A percentile compares a stretch with the other conserved stretches of the same genome.
Evolutionary conservation across 2,329 filamentous ascomycete genomes (phyloP).

Genomic region (Trichoderma aggressivum): DNA sequence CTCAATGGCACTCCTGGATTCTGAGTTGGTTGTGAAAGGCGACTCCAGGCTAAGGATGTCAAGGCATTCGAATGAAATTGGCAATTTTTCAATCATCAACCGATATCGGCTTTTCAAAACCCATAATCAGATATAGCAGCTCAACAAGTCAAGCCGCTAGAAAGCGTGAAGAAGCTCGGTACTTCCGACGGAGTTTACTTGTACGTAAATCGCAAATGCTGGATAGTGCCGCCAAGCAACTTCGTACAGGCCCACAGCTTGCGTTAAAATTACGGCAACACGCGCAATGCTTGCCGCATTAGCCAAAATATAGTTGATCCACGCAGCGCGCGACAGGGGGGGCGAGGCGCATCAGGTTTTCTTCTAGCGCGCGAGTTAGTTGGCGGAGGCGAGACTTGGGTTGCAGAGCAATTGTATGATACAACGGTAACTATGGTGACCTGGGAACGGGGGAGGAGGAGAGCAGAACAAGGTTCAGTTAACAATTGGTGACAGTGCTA

Average conservation of each 20-base stretch:
- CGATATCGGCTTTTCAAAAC: neutral
- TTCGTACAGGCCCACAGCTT: neutral
- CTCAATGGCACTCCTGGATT: neutral
- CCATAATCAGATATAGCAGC: neutral
- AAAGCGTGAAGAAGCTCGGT: neutral
- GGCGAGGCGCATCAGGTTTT: neutral
- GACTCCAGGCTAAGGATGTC: neutral
- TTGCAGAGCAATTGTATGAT: neutral
- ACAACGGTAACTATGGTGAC: neutral
- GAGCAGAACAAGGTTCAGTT: neutral
- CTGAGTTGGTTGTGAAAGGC: neutral
- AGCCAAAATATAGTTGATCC: neutral
- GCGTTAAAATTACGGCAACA: neutral
- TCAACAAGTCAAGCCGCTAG: neutral
- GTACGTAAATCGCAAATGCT: neutral
- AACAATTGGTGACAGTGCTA: neutral
- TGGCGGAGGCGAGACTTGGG: neutral
- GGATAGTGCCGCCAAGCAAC: neutral
- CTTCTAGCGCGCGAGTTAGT: neutral
- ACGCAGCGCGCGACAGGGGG: neutral
- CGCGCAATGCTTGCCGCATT: neutral
- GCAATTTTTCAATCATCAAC: neutral
- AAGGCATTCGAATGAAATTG: neutral
- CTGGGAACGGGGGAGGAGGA: neutral
- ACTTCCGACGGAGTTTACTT: neutral